Conservation (phyloP, 768 basidiomycete species). For the Tylopilus balloui region DNA sequence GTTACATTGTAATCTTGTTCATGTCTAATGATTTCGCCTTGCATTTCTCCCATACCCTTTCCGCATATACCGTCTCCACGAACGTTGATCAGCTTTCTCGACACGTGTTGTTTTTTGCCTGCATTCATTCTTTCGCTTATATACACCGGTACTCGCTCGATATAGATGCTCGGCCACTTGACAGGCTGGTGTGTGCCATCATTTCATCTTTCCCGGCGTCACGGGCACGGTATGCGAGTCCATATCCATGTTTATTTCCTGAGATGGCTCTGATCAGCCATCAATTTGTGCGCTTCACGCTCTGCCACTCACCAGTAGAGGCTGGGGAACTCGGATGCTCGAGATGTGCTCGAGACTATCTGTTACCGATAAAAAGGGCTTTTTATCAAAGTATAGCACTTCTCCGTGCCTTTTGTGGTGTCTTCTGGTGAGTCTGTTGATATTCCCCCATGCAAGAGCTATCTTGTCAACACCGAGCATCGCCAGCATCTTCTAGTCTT, state of each 20-base stretch:
- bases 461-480: not conserved
- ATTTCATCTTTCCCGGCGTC: not conserved
- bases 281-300: not conserved
- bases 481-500: not conserved
- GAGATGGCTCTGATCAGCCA: not conserved
- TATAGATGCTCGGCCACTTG: constrained; percentile 13
- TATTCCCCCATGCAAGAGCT: not conserved
- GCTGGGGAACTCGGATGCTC: not conserved
- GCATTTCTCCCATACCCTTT: constrained; percentile 25
- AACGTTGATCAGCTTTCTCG: constrained; percentile 5
- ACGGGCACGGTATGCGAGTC: not conserved
- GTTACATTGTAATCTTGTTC: constrained; percentile 3
- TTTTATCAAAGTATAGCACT: not conserved
- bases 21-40: constrained; percentile 9
- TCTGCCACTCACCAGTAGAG: not conserved
- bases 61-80: constrained; percentile 16
- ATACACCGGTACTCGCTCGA: constrained; percentile 16
- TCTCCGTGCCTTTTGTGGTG: not conserved
- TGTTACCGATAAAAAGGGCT: not conserved
- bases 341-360: not conserved
- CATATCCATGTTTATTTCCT: not conserved
- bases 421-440: not conserved
- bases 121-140: constrained; percentile 17
- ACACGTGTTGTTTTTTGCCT: constrained; percentile 11
- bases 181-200: not conserved